Evolutionary conservation across 2,329 filamentous ascomycete genomes (phyloP).

Genomic region (Ceratocystis harringtonii): DNA sequence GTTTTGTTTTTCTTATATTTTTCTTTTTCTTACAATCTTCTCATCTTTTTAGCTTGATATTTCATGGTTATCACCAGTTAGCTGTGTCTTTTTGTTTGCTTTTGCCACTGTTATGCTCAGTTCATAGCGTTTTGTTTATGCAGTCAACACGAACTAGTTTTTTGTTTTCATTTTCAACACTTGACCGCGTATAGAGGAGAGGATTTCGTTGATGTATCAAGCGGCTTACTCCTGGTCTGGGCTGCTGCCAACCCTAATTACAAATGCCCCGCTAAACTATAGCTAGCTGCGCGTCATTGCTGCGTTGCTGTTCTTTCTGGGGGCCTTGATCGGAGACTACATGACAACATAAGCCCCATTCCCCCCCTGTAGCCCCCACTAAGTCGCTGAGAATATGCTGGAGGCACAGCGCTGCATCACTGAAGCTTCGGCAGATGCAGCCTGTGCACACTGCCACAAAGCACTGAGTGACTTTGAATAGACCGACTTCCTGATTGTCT

Average conservation of each 20-base stretch:
- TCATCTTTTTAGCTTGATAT: slow-evolving; percentile 6
- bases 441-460: background rate
- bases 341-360: too few relatives aligned
- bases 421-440: background rate
- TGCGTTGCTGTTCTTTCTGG: slow-evolving; percentile 1
- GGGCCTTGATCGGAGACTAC: background rate
- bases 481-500: background rate
- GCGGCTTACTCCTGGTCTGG: background rate
- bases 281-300: background rate
- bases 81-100: slow-evolving; percentile 3
- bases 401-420: background rate
- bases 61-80: slow-evolving; percentile 14
- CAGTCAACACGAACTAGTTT: background rate
- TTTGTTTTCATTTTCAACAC: background rate
- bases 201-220: background rate
- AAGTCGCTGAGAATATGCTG: background rate
- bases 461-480: background rate
- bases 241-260: background rate
- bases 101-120: slow-evolving; percentile 5
- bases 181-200: background rate
- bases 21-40: background rate
- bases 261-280: background rate
- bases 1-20: slow-evolving; percentile 8
- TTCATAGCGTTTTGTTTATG: slow-evolving; percentile 6
- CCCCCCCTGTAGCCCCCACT: background rate